Evolutionary conservation across 1,139 yeast species (phyloP).

Genomic region (Lodderomyces oxycetoniae): DNA sequence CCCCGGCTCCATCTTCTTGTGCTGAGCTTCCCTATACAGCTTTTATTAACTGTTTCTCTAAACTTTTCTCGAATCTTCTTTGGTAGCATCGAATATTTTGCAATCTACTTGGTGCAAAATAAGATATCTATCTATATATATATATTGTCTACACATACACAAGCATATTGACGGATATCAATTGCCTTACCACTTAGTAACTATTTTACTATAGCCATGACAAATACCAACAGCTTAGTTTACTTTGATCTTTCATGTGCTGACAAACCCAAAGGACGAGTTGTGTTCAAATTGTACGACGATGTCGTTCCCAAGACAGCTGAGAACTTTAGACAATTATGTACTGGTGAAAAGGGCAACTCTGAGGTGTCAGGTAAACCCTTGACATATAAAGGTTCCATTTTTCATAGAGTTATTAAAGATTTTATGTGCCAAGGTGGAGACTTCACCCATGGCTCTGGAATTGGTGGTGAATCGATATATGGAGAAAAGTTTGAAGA

Average conservation of each 20-base stretch:
- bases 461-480: conserved; percentile 93
- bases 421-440: conserved; percentile 96
- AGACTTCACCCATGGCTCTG: conserved; percentile 84
- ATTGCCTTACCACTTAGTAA: no score
- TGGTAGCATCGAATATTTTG: no score
- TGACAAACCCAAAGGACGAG: conserved; percentile 61
- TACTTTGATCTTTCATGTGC: conserved; percentile 74
- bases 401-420: conserved; percentile 89
- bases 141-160: no score
- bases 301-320: conserved; percentile 91
- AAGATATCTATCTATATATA: no score
- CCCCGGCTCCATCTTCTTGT: no score
- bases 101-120: no score
- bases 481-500: conserved; percentile 96
- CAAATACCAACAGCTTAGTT: conserved; percentile 27
- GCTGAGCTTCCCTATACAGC: no score
- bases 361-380: conserved; percentile 59
- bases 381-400: conserved; percentile 69
- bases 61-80: no score
- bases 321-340: conserved; percentile 84
- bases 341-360: conserved; percentile 83
- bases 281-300: conserved; percentile 68
- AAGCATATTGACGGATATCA: no score
- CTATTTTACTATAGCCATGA: no score
- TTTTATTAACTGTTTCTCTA: no score